A percentile compares a stretch with the other conserved stretches of the same genome.
Evolutionary conservation across 2,329 filamentous ascomycete genomes (phyloP).

Genomic region (Rutstroemia sp.): DNA sequence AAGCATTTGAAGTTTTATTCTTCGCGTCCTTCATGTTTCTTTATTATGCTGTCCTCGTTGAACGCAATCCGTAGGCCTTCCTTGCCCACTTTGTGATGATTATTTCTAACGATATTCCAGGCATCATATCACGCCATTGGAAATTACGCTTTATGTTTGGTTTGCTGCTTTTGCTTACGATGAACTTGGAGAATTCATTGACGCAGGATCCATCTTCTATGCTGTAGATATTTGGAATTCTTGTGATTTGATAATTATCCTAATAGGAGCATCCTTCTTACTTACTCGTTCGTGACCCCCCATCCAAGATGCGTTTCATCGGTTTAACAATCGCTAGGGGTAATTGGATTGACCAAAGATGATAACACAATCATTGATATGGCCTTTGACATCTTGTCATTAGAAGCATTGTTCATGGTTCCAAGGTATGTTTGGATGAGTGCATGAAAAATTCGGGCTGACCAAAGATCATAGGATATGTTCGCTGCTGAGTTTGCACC

Average conservation of each 20-base stretch:
- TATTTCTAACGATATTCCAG: conserved; percentile 8
- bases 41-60: conserved; percentile 81
- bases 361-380: conserved; percentile 61
- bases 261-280: conserved; percentile 64
- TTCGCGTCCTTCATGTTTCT: conserved; percentile 69
- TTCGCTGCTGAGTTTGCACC: conserved; percentile 77
- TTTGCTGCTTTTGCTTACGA: conserved; percentile 84
- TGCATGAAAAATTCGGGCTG: conserved; percentile 6
- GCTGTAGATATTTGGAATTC: conserved; percentile 76
- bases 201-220: conserved; percentile 83
- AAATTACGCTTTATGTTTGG: conserved; percentile 76
- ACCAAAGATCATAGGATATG: conserved; percentile 52
- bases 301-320: too few relatives aligned
- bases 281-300: conserved; percentile 52
- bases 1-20: conserved; percentile 76
- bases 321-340: conserved; percentile 38
- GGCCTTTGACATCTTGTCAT: conserved; percentile 80
- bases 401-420: conserved; percentile 85
- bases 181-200: conserved; percentile 74
- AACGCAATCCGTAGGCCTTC: conserved; percentile 48
- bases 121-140: conserved; percentile 56
- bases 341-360: conserved; percentile 56
- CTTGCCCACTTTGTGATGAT: background rate
- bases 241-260: conserved; percentile 67
- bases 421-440: conserved; percentile 43